Conservation (phyloP, 768 basidiomycete species). For the Rubroboletus pulcherrimus region DNA sequence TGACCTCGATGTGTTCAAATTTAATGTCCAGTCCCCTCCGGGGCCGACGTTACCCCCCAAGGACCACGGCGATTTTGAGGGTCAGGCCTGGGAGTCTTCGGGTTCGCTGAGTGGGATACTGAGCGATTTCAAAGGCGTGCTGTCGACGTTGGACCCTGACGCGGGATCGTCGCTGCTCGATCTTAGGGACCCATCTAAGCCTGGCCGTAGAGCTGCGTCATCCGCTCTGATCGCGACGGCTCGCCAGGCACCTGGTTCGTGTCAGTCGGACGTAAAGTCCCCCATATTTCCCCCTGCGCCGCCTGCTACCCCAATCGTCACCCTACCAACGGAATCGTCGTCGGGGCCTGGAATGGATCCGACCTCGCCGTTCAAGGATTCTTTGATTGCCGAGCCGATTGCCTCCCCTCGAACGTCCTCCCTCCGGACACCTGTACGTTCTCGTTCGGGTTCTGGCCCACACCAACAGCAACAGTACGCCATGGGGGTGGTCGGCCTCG, state of each 20-base stretch:
- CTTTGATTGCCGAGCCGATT: slow-evolving; percentile 38
- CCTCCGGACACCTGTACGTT: slow-evolving; percentile 30
- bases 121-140: slow-evolving; percentile 69
- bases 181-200: slow-evolving; percentile 62
- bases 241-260: slow-evolving; percentile 23
- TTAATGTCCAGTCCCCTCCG: slow-evolving; percentile 35
- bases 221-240: slow-evolving; percentile 36
- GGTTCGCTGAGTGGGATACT: slow-evolving; percentile 57
- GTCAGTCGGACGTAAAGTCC: slow-evolving; percentile 19
- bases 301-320: slow-evolving; percentile 22
- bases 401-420: slow-evolving; percentile 31
- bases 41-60: slow-evolving; percentile 36
- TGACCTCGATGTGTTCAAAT: slow-evolving; percentile 54
- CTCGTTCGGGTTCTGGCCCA: slow-evolving; percentile 28
- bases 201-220: slow-evolving; percentile 42
- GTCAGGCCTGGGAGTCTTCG: slow-evolving; percentile 39
- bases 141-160: slow-evolving; percentile 61
- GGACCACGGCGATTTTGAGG: slow-evolving; percentile 21
- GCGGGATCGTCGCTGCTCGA: slow-evolving; percentile 50
- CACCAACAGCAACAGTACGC: slow-evolving; percentile 21
- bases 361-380: slow-evolving; percentile 48
- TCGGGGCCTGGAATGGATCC: slow-evolving; percentile 17
- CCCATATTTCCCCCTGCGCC: slow-evolving; percentile 15
- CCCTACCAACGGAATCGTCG: slow-evolving; percentile 23
- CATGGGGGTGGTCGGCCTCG: slow-evolving; percentile 14